Evolutionary conservation across 2,329 filamentous ascomycete species (phyloP).

Genomic region (Sordariomycetes sp.): DNA sequence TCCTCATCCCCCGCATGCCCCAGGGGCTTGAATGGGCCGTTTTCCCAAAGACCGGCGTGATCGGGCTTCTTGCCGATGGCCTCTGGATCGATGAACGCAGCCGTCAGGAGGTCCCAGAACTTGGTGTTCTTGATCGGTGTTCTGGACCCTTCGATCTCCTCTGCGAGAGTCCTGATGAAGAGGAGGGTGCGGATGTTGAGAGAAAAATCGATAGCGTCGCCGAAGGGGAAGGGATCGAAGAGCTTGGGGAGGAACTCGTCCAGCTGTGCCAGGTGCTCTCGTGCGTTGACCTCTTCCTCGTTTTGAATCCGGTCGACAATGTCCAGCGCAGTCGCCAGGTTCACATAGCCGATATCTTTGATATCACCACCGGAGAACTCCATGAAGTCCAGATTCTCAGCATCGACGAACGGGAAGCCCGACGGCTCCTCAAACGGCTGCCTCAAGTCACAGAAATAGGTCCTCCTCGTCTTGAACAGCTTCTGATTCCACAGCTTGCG

Average conservation of each 20-base stretch:
- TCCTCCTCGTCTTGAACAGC: conserved; percentile 15
- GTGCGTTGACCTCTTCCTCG: conserved; percentile 6
- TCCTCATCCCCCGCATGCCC: too few relatives aligned
- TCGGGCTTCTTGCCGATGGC: too few relatives aligned
- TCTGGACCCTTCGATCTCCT: too few relatives aligned
- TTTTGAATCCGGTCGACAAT: conserved; percentile 10
- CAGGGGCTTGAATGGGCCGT: too few relatives aligned
- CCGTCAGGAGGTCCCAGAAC: too few relatives aligned
- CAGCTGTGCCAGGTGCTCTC: conserved; percentile 19
- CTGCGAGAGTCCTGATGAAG: conserved; percentile 18
- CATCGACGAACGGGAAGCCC: conserved; percentile 18
- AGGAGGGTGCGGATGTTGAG: conserved; percentile 26
- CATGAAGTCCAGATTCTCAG: conserved; percentile 7
- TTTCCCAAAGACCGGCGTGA: too few relatives aligned
- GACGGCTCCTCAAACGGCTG: conserved; percentile 12
- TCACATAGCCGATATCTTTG: conserved; percentile 18
- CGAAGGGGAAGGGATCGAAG: conserved; percentile 13
- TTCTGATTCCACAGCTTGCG: too few relatives aligned
- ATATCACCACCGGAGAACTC: conserved; percentile 3
- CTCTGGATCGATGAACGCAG: too few relatives aligned
- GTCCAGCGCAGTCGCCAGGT: conserved; percentile 24
- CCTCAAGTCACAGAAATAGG: conserved; percentile 14
- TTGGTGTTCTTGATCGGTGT: too few relatives aligned
- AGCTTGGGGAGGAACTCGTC: conserved; percentile 19
- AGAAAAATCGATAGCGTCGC: conserved; percentile 12